Evolutionary conservation across 208 protist genomes (phyloP), one percentile per base, ranked within the genome.

Genomic region (Balamuthia mandrillaris): DNA sequence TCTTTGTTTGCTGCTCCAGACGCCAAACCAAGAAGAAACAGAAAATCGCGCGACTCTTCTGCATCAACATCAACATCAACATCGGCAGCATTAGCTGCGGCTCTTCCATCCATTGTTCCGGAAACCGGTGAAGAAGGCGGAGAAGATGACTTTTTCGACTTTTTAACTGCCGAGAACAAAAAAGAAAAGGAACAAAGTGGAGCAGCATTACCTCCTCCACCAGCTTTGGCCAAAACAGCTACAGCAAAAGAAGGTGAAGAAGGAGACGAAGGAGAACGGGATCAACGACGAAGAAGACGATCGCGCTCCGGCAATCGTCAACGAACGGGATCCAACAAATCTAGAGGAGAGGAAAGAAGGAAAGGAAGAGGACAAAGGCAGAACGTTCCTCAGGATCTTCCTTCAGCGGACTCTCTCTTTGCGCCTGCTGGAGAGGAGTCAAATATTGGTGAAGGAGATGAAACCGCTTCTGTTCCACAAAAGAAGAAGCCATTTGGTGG

Each of bases 281-380:
- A 56, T 56, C 68, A 56, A 56, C 44, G 14, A n/a, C 37, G 68
- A n/a, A n/a, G n/a, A n/a, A n/a, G n/a, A n/a, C n/a, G n/a, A n/a
- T n/a, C n/a, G n/a, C n/a, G n/a, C n/a, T n/a, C n/a, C n/a, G n/a
- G n/a, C n/a, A n/a, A n/a, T n/a, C n/a, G n/a, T n/a, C n/a, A n/a
- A 78, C 44, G 68, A 78, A 14, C 45, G 35, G 44, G 35, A 58
- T 29, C 44, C 68, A 29, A 58, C 68, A 47, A 58, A 41, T 29
- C 68, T 78, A 4, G 39, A 56, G 16, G 41, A 72, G 61, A 72
- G 68, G 29, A 47, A 78, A 5, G 68, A 78, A 39, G 68, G 56
- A 18, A 47, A 78, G 24, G 68, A 78, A 27, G 41, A 78, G 44
- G 39, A 56, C 31, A n/a, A n/a, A n/a, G n/a, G n/a, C n/a, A n/a